Evolutionary conservation across 148 eudicot genomes (phyloP), one percentile per base, ranked within the genome.

Genomic region (Diospyros kaki): DNA sequence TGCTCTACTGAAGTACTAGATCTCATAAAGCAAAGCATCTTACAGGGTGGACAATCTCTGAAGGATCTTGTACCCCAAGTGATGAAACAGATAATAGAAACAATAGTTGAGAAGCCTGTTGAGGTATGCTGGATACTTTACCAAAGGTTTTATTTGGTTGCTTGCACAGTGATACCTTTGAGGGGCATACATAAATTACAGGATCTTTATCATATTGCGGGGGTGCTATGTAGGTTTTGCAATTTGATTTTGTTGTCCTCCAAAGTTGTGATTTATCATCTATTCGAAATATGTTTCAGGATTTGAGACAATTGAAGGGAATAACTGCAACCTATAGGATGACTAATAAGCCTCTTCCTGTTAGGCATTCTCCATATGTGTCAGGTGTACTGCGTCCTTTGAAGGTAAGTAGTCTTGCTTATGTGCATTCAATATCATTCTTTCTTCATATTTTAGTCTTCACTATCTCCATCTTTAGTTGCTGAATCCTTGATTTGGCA

Each of bases 341-440:
- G 93, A 89, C 93, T 72, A 93, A 96, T 80, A 96, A 88, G 86
- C 99, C 99, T 73, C 88, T 78, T 75, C 99, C 99, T 70, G 89
- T 83, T 62, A 82, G 93, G 71, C 98, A 96, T 88, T 96, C 97
- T 51, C 89, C 84, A 1, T 96, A 93, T 74, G 96, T 96, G 45
- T 81, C 91, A 0, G 88, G 89, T 9, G 83, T 96, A 58, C 86
- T 93, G 76, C 90, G 89, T 42, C 98, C 90, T 71, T 66, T 93
- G 71, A 91, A 89, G 97, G 98, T 88, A 81, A 74, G 71, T 53
- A 59, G 75, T 72, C 72, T 66, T 81, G 42, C 54, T 14, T 71
- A 38, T 44, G 46, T 50, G 7, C 4, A 2, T 18, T 61, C n/a
- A 44, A 9, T 68, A 46, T 61, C 2, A 43, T 46, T 14, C 58